Evolutionary conservation across 1,284 basidiomycete species (phyloP).

Genomic region (Boletellus deceptivus): DNA sequence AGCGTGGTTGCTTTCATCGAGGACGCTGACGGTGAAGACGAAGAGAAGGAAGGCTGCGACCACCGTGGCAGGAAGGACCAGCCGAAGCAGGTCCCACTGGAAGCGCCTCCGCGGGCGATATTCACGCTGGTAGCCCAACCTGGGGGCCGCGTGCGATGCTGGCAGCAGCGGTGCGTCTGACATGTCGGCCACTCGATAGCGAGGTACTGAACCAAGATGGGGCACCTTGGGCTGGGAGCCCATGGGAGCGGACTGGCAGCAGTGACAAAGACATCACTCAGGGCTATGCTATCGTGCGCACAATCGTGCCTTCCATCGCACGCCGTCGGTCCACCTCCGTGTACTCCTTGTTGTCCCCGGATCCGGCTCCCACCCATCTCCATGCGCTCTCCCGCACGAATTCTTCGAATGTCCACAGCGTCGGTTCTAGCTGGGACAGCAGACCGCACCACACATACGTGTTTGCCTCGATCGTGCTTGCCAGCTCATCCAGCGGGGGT

Average conservation of each 20-base stretch:
- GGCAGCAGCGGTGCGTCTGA: conserved; percentile 15
- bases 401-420: conserved; percentile 74
- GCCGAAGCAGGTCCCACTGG: background rate
- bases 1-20: conserved; percentile 8
- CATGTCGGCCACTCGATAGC: background rate
- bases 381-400: conserved; percentile 68
- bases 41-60: conserved; percentile 42
- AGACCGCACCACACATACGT: conserved; percentile 69
- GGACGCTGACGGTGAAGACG: conserved; percentile 37
- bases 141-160: background rate
- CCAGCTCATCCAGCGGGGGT: conserved; percentile 37
- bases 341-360: conserved; percentile 39
- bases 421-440: conserved; percentile 46
- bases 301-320: conserved; percentile 30
- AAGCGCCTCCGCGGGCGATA: background rate
- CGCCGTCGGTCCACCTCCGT: conserved; percentile 45
- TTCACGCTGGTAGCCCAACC: background rate
- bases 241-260: too few relatives aligned
- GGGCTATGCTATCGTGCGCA: background rate
- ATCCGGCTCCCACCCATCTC: conserved; percentile 61
- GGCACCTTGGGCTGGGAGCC: too few relatives aligned
- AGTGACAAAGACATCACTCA: too few relatives aligned
- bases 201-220: too few relatives aligned
- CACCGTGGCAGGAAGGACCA: conserved; percentile 23
- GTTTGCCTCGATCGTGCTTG: conserved; percentile 45